Conservation (phyloP, 768 basidiomycete species). For the Tylopilus balloui region DNA sequence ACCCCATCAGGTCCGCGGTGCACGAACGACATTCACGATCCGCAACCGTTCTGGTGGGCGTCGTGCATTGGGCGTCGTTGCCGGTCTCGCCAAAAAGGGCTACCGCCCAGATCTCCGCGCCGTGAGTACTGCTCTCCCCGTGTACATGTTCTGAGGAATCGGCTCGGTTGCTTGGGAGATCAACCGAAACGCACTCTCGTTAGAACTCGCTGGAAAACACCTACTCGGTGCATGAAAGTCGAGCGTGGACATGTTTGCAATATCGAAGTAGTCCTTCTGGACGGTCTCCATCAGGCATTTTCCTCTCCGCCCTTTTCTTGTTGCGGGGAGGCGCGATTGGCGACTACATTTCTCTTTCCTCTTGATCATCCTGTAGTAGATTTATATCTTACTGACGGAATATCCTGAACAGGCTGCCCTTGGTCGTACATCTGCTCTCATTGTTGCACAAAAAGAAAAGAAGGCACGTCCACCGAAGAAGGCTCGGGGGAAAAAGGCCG, state of each 20-base stretch:
- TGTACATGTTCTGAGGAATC: not conserved
- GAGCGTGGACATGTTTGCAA: constrained; percentile 96
- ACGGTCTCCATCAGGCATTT: constrained; percentile 18
- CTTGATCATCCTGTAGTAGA: constrained; percentile 46
- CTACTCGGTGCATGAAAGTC: constrained; percentile 64
- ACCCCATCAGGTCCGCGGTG: constrained; percentile 45
- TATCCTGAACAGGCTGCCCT: constrained; percentile 54
- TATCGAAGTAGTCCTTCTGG: constrained; percentile 36
- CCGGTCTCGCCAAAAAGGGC: constrained; percentile 55
- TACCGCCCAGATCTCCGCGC: constrained; percentile 76
- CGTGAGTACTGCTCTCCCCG: constrained; percentile 44
- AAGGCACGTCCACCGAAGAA: constrained; percentile 67
- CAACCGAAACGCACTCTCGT: constrained; percentile 62
- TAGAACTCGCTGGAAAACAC: constrained; percentile 85
- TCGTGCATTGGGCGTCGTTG: constrained; percentile 62
- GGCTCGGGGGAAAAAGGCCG: constrained; percentile 62
- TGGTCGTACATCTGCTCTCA: constrained; percentile 70
- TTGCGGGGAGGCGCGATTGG: constrained; percentile 31
- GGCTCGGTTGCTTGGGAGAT: not conserved
- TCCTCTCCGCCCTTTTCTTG: constrained; percentile 29
- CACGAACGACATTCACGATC: constrained; percentile 47
- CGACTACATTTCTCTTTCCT: constrained; percentile 20
- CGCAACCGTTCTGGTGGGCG: constrained; percentile 68
- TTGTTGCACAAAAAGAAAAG: constrained; percentile 66
- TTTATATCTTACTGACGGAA: constrained; percentile 33